These are phyloP conservation scores for Agrocybe pediades DNA, from an alignment of 768 basidiomycete species.

Conservation along the genomic window DNA sequence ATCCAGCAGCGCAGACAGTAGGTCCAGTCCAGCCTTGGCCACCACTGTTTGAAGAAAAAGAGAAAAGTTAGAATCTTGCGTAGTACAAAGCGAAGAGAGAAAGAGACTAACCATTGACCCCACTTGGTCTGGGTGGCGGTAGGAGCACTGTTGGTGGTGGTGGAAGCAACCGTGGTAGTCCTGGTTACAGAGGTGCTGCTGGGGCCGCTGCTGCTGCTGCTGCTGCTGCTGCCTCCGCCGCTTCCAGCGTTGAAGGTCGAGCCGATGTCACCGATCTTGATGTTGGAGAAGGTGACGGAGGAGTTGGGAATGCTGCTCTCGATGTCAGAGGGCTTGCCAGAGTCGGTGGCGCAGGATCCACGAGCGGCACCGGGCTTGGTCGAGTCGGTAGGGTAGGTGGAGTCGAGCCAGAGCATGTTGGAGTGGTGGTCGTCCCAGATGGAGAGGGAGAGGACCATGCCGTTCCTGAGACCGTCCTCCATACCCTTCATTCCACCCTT, in stretches of 20 bases:
- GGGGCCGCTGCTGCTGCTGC: background rate
- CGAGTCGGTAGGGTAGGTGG: conserved; percentile 5
- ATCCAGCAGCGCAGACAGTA: conserved; percentile 5
- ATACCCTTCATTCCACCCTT: conserved; percentile 39
- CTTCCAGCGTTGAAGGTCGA: background rate
- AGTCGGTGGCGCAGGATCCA: background rate
- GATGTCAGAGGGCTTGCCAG: background rate
- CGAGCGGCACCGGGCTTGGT: conserved; percentile 2
- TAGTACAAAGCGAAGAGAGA: background rate
- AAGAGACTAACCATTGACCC: conserved; percentile 6
- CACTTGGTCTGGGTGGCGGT: conserved; percentile 5
- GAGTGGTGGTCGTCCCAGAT: conserved; percentile 40
- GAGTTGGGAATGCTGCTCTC: conserved; percentile 1
- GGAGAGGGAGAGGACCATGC: conserved; percentile 44
- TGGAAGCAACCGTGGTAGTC: background rate
- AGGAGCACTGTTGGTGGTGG: conserved; percentile 3
- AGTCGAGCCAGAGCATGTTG: conserved; percentile 9
- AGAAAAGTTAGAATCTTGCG: background rate
- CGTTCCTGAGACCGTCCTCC: conserved; percentile 32
- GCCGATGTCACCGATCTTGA: conserved; percentile 5
- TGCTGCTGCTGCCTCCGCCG: background rate
- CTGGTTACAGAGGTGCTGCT: background rate
- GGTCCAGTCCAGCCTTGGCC: conserved; percentile 9
- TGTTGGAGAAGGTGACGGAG: conserved; percentile 7
- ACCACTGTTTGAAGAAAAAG: conserved; percentile 1